Base-by-base conservation (phyloP, 179 eudicot species). In the Dionaea muscipula region DNA sequence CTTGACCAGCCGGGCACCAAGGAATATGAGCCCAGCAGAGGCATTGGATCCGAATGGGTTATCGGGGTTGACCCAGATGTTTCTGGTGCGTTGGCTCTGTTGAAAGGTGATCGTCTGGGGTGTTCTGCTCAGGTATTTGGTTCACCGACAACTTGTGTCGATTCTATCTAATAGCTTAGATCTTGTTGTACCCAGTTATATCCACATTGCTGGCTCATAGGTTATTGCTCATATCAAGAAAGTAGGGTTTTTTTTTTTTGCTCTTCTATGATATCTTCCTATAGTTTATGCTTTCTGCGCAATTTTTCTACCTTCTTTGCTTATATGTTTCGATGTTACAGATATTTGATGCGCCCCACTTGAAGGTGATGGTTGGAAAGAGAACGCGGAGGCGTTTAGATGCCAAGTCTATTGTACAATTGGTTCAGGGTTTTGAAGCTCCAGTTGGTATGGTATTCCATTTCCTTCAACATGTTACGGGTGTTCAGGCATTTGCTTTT, bases 261-360 rank as follows among this genome's bases (percentile, higher is more conserved):
- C 10, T 31, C 35, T 6, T 6, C 35, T 11, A 1, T 31, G n/a
- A n/a, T n/a, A n/a, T n/a, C n/a, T n/a, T n/a, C n/a, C n/a, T n/a
- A n/a, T n/a, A n/a, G n/a, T n/a, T n/a, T n/a, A n/a, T n/a, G n/a
- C n/a, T n/a, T n/a, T n/a, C n/a, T 31, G 35, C 10, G 8, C 35
- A 31, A 31, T 31, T 31, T 31, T 6, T 31, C 10, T 31, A 11
- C 35, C 5, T 11, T 53, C 17, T 17, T 7, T 13, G 11, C 53
- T 9, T 21, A 19, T 53, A n/a, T 26, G 3, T 21, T 10, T 19
- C 38, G 47, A 25, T 59, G 17, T 67, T 60, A 13, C 66, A 90
- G 97, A 85, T 91, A 19, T 91, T 80, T 78, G 95, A 91, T 72
- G 71, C 98, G 62, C 97, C 97, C 23, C 62, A 64, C 51, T 73